These are phyloP conservation scores for Russula sp. DNA, from an alignment of 768 basidiomycete genomes.

Conservation along the genomic window DNA sequence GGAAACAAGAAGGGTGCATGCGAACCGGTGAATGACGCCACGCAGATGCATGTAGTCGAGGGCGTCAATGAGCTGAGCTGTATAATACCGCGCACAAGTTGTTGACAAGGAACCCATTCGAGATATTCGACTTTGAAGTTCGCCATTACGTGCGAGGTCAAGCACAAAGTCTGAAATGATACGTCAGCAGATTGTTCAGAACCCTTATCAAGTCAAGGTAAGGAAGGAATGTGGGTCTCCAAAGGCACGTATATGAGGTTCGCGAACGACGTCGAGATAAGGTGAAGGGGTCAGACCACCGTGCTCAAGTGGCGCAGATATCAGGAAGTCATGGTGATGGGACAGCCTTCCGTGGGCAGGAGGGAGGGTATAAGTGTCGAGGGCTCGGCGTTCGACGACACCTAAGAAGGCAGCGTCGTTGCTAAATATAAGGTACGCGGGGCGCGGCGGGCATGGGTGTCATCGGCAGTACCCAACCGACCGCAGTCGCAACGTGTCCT, in stretches of 20 bases:
- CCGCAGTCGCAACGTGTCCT: neutral
- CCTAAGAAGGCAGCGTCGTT: neutral
- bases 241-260: neutral
- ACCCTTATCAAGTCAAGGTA: neutral
- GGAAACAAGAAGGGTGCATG: slow-evolving; percentile 9
- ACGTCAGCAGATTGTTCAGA: neutral
- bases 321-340: slow-evolving; percentile 8
- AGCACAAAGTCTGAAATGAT: slow-evolving; percentile 61
- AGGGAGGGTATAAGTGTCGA: neutral
- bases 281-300: slow-evolving; percentile 4
- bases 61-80: slow-evolving; percentile 86
- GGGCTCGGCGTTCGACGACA: neutral
- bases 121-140: slow-evolving; percentile 66
- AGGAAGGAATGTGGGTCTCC: neutral
- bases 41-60: slow-evolving; percentile 87
- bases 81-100: slow-evolving; percentile 72
- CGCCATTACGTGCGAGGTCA: slow-evolving; percentile 71
- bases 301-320: neutral
- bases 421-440: neutral
- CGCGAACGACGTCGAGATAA: neutral
- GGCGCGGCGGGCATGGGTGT: neutral
- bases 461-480: neutral
- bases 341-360: neutral
- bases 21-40: slow-evolving; percentile 81
- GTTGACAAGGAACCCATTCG: slow-evolving; percentile 83